phyloP scores from a whole-genome alignment of 768 basidiomycete genomes.

The Collybiopsis luxurians region DNA sequence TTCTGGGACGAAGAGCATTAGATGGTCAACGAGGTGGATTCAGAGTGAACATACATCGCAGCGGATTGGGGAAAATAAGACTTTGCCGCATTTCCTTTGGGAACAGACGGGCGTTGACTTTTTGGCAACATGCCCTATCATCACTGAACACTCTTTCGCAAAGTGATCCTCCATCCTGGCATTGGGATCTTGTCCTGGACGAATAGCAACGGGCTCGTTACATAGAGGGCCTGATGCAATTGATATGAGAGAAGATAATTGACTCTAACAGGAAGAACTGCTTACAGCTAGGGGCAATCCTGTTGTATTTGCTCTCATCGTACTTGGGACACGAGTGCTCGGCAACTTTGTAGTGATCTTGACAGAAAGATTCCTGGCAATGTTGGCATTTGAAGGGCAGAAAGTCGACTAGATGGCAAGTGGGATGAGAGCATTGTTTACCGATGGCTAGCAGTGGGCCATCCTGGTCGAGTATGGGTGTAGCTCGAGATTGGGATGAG shows the following conservation, averaged over 20 bases:
- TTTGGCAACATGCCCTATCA: slow-evolving; percentile 56
- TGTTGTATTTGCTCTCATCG: slow-evolving; percentile 67
- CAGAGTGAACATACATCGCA: slow-evolving; percentile 57
- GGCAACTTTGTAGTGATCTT: slow-evolving; percentile 73
- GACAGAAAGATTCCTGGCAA: slow-evolving; percentile 68
- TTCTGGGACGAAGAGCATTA: slow-evolving; percentile 38
- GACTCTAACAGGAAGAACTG: slow-evolving; percentile 8
- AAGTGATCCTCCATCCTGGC: slow-evolving; percentile 79
- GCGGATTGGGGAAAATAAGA: slow-evolving; percentile 68
- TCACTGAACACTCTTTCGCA: slow-evolving; percentile 58
- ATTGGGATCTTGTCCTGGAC: slow-evolving; percentile 79
- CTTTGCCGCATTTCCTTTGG: slow-evolving; percentile 63
- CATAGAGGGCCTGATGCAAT: slow-evolving; percentile 81
- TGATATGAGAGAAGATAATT: background rate
- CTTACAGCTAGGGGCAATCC: slow-evolving; percentile 76
- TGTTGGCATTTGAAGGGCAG: slow-evolving; percentile 86
- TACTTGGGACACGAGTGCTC: slow-evolving; percentile 68
- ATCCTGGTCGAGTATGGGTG: slow-evolving; percentile 36
- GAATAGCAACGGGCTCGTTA: slow-evolving; percentile 69
- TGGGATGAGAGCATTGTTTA: slow-evolving; percentile 63
- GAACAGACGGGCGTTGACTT: slow-evolving; percentile 58
- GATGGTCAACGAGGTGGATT: background rate
- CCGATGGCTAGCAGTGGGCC: slow-evolving; percentile 65
- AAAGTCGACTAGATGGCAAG: slow-evolving; percentile 77
- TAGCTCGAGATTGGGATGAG: slow-evolving; percentile 10